Conservation (phyloP, 2,329 filamentous ascomycete genomes). For the Talaromyces albobiverticillius region DNA sequence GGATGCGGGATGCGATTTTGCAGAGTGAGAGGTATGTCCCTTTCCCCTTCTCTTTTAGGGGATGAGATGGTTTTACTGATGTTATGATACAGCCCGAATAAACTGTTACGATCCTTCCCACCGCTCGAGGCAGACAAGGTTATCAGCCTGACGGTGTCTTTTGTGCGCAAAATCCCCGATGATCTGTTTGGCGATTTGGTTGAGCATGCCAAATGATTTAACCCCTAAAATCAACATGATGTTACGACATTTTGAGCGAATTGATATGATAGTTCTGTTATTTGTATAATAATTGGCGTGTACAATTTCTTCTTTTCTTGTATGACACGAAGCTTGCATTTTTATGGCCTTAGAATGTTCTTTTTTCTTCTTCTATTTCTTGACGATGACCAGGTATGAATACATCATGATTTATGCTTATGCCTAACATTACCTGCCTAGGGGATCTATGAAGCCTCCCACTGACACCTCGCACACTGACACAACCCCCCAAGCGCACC, state of each 20-base stretch:
- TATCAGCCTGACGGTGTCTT: slow-evolving; percentile 78
- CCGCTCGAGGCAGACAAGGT: slow-evolving; percentile 78
- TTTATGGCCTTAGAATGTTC: not conserved
- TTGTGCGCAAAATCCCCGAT: slow-evolving; percentile 85
- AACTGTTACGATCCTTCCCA: slow-evolving; percentile 83
- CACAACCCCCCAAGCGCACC: slow-evolving; percentile 88
- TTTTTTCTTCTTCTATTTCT: not conserved
- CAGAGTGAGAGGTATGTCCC: slow-evolving; percentile 71
- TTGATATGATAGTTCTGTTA: too few species aligned
- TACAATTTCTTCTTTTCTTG: not conserved
- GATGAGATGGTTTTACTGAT: not conserved
- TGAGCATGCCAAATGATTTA: slow-evolving; percentile 66
- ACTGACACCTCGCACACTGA: slow-evolving; percentile 77
- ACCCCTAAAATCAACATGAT: not conserved
- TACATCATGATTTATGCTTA: not conserved
- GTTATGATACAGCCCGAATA: slow-evolving; percentile 70
- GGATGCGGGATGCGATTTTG: slow-evolving; percentile 81
- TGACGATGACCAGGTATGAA: not conserved
- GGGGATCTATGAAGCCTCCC: slow-evolving; percentile 52
- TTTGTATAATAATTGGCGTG: not conserved
- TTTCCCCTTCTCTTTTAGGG: not conserved
- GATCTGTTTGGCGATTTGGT: slow-evolving; percentile 90
- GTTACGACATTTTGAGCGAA: not conserved
- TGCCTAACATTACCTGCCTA: too few species aligned
- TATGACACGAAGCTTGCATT: not conserved